Evolutionary conservation across 1,284 basidiomycete species (phyloP).

Genomic region (Omphalotus olearius): DNA sequence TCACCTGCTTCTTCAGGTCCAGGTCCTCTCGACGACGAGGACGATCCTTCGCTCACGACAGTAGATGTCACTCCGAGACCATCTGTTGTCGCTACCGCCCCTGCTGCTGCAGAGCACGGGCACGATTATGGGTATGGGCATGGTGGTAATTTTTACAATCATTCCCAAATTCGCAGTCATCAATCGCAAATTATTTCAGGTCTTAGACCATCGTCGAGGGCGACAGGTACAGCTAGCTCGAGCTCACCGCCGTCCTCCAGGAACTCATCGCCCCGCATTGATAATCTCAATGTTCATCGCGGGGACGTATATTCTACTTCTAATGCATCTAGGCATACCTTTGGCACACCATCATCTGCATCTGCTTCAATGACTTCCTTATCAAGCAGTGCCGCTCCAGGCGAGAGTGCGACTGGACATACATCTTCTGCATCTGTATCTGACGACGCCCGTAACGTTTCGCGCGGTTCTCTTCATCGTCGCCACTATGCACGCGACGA

Average conservation of each 20-base stretch:
- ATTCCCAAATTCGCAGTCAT: no score
- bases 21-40: constrained; percentile 1
- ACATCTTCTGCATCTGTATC: constrained; percentile 22
- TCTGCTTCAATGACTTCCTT: constrained; percentile 44
- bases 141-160: no score
- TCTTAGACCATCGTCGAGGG: no score
- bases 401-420: constrained; percentile 30
- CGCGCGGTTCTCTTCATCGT: constrained; percentile 28
- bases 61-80: constrained; percentile 51
- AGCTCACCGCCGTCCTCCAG: constrained; percentile 12
- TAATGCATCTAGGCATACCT: constrained; percentile 48
- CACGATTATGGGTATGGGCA: no score
- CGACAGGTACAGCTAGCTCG: no score
- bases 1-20: not conserved
- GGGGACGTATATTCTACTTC: constrained; percentile 31
- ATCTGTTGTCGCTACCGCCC: constrained; percentile 36
- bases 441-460: constrained; percentile 21
- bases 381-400: constrained; percentile 31
- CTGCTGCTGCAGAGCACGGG: not conserved
- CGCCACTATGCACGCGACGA: constrained; percentile 6
- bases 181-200: no score
- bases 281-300: constrained; percentile 38
- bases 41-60: constrained; percentile 3
- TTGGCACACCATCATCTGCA: constrained; percentile 39
- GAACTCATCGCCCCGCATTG: constrained; percentile 11